Percentiles rank a stretch among this genome's conserved stretches.
Evolutionary conservation across 1,284 basidiomycete genomes (phyloP).

Genomic region (Ustilago curta): DNA sequence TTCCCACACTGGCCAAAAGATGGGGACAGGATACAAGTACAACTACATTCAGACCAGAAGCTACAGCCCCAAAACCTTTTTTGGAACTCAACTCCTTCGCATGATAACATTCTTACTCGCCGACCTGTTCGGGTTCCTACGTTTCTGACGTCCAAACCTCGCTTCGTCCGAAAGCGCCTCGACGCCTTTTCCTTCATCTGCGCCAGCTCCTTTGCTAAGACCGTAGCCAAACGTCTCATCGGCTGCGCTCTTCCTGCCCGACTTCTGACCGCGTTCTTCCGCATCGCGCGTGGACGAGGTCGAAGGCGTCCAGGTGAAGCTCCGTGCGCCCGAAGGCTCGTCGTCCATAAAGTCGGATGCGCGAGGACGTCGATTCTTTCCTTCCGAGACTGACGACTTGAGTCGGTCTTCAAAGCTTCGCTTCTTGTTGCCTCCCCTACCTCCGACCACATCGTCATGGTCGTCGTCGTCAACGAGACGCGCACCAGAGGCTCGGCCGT

Average conservation of each 20-base stretch:
- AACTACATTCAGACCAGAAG: constrained; percentile 10
- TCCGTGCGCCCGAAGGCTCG: constrained; percentile 24
- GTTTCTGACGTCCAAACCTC: constrained; percentile 60
- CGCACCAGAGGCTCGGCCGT: constrained; percentile 52
- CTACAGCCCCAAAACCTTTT: not conserved
- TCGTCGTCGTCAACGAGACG: constrained; percentile 51
- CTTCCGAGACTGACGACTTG: constrained; percentile 17
- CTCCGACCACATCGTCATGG: constrained; percentile 24
- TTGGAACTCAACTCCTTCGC: constrained; percentile 23
- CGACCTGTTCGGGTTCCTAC: constrained; percentile 60
- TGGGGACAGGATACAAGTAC: constrained; percentile 16
- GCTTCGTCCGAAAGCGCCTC: constrained; percentile 86
- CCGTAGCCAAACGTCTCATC: constrained; percentile 72
- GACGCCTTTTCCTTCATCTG: constrained; percentile 72
- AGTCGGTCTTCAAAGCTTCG: constrained; percentile 46
- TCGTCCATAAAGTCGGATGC: constrained; percentile 44
- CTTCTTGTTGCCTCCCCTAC: constrained; percentile 45
- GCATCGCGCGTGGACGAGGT: constrained; percentile 12
- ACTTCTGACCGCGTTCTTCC: constrained; percentile 12
- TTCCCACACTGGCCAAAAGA: not conserved
- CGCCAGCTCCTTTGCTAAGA: constrained; percentile 64
- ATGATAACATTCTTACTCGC: constrained; percentile 66
- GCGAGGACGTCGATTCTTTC: constrained; percentile 21
- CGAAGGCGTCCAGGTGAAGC: constrained; percentile 59
- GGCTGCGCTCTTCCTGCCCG: constrained; percentile 67